Evolutionary conservation across 495 filamentous ascomycete species (phyloP).

Genomic region (Xylaria sp.): DNA sequence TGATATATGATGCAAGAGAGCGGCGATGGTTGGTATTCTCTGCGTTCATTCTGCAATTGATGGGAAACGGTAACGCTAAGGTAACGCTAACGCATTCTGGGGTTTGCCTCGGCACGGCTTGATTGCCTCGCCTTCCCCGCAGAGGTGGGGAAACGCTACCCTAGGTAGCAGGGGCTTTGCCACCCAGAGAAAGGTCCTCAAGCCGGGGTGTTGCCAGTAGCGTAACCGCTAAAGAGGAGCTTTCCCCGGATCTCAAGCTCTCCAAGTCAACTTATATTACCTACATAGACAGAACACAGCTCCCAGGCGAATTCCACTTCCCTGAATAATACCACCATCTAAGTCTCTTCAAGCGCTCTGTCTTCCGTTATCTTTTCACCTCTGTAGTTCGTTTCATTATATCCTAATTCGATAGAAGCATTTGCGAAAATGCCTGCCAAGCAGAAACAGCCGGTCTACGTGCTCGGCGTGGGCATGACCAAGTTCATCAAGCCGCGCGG

Average conservation of each 20-base stretch:
- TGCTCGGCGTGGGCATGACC: slow-evolving; percentile 97
- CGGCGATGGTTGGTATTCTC: neutral
- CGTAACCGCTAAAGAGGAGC: neutral
- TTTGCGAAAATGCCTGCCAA: slow-evolving; percentile 51
- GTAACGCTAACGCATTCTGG: slow-evolving; percentile 2
- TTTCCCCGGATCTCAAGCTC: slow-evolving; percentile 1
- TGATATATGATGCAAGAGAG: neutral
- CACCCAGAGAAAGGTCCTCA: neutral
- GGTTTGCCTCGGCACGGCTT: slow-evolving; percentile 14
- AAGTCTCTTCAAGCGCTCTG: neutral
- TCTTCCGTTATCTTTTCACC: neutral
- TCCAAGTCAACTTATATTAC: neutral
- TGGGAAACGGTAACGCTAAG: neutral
- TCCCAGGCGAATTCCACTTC: neutral
- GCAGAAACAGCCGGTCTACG: slow-evolving; percentile 65
- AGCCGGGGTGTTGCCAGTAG: neutral
- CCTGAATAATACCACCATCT: neutral
- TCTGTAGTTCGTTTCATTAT: neutral
- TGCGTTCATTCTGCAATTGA: neutral
- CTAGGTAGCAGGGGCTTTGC: slow-evolving; percentile 1
- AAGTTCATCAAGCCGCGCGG: slow-evolving; percentile 98
- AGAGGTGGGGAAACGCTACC: neutral
- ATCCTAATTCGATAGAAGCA: neutral
- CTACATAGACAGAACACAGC: neutral
- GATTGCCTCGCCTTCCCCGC: slow-evolving; percentile 11